Base-by-base conservation (phyloP, 768 basidiomycete species). In the Hericium coralloides region DNA sequence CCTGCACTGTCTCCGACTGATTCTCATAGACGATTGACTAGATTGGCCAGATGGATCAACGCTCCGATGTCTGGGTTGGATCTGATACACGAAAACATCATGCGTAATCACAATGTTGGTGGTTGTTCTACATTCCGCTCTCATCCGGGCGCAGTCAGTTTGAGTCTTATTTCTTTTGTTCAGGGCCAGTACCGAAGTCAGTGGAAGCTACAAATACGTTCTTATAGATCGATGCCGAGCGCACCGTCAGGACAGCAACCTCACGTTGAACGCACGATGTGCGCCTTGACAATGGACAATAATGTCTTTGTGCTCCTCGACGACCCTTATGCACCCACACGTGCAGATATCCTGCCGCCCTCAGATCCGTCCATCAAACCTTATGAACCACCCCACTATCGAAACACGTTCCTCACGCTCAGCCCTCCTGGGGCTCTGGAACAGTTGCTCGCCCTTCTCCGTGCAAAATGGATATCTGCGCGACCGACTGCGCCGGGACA, bases 21-120 rank as follows among this genome's bases (percentile, higher is more conserved):
- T 23, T 56, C 55, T 26, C 50, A 15, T 14, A 22, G 25, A 22
- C 7, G 38, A 2, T 6, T 23, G 43, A 18, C 12, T 31, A 90
- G 89, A 49, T 72, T 92, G 53, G 89, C 87, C 45, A 79, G 89
- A 61, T 90, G 88, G 89, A 79, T 84, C 26, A 89, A 91, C 69
- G 85, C 89, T n/a, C 89, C 89, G 3, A 76, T 83, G 12, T 78
- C 80, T 55, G 87, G 87, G 26, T 69, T 91, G 20, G 79, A 84
- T 52, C 76, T 85, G 51, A 83, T 91, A 38, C 71, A 75, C 59
- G 79, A 87, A 47, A 90, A 90, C 61, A 83, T 92, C 48, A 58
- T 74, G 2, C 73, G 76, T 38, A 91, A 91, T 61, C 87, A 91
- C 67, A 82, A 85, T 67, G 88, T 72, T 62, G 60, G 77, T 70